Percentiles rank a stretch among this genome's conserved stretches.
Evolutionary conservation across 176 grass and related monocot genomes (phyloP).

Genomic region (Leersia perrieri): DNA sequence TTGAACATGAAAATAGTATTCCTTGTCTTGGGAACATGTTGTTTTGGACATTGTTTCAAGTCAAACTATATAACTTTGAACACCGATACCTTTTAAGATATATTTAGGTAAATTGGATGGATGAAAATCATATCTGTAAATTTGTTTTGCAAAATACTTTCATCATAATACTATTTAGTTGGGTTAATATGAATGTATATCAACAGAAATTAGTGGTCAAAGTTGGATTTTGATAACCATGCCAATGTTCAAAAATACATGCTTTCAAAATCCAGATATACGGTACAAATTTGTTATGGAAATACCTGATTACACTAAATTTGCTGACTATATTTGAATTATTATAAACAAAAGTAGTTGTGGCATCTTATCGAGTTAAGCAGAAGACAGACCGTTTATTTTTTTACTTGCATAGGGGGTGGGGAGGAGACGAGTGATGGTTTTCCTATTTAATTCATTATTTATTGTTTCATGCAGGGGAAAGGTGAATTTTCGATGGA

Average conservation of each 20-base stretch:
- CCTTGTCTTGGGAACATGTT: background rate
- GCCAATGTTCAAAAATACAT: background rate
- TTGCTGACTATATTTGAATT: background rate
- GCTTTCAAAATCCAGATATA: no score
- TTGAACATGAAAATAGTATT: background rate
- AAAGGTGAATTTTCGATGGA: constrained; percentile 99
- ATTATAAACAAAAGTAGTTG: background rate
- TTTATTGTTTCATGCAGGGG: constrained; percentile 48
- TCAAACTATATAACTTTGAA: background rate
- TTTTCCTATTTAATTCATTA: background rate
- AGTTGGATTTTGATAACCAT: background rate
- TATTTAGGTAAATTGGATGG: background rate
- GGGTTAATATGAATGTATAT: background rate
- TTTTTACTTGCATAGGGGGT: background rate
- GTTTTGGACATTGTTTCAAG: background rate
- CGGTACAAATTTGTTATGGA: background rate
- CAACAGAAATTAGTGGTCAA: background rate
- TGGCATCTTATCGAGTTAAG: no score
- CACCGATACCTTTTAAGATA: background rate
- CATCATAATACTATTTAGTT: background rate
- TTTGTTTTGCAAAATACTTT: background rate
- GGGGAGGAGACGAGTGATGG: background rate
- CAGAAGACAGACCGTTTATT: background rate
- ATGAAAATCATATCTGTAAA: background rate
- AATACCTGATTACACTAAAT: background rate